These are phyloP conservation scores for Microdochium bolleyi DNA, from an alignment of 2,329 filamentous ascomycete genomes.

Conservation along the genomic window DNA sequence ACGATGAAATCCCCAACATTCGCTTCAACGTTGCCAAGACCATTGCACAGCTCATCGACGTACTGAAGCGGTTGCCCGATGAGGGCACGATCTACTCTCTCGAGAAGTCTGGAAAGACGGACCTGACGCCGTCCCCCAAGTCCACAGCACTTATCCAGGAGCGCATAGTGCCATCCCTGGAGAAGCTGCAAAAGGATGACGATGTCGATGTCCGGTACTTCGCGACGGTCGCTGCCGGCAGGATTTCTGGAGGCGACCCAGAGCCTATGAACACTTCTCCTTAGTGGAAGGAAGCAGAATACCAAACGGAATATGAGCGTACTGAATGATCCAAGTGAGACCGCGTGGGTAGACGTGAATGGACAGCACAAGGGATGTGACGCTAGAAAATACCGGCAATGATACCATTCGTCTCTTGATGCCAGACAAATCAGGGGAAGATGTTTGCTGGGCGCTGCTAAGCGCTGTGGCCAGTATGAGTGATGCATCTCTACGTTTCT, in stretches of 20 bases:
- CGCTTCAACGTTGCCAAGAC: constrained; percentile 99
- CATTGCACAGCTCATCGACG: constrained; percentile 81
- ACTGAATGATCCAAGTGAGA: neutral
- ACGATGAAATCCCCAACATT: constrained; percentile 96
- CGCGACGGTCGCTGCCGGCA: constrained; percentile 77
- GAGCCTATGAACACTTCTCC: constrained; percentile 60
- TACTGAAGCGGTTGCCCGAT: constrained; percentile 84
- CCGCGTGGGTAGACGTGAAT: neutral
- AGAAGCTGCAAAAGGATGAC: constrained; percentile 93
- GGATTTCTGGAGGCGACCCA: constrained; percentile 40
- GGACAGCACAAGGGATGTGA: neutral
- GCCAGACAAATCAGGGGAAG: too few relatives aligned
- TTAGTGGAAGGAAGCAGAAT: constrained; percentile 37
- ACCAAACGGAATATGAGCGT: constrained; percentile 5
- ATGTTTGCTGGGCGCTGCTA: too few relatives aligned
- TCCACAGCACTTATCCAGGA: constrained; percentile 77
- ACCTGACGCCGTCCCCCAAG: constrained; percentile 55
- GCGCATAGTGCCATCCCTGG: constrained; percentile 79
- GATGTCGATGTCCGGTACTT: constrained; percentile 98
- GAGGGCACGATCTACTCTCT: constrained; percentile 78
- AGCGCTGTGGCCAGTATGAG: too few relatives aligned
- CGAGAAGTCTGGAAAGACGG: constrained; percentile 64
- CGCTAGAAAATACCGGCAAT: neutral
- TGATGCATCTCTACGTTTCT: too few relatives aligned
- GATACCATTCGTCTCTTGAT: neutral